These are phyloP conservation scores for Sindora glabra DNA, from an alignment of 306 rosid genomes.

Conservation along the genomic window DNA sequence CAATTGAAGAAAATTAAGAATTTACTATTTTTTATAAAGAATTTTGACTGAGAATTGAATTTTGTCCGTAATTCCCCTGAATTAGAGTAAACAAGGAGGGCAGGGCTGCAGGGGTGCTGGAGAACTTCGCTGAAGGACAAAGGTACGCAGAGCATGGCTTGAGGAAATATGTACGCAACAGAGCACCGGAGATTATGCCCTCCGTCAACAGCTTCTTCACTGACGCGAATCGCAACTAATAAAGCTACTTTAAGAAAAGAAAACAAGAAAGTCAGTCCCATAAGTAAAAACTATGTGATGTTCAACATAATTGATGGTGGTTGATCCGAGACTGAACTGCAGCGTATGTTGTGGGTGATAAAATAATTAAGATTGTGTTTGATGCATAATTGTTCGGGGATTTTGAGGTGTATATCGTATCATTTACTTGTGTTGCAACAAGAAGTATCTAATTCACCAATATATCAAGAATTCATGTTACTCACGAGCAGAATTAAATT, in stretches of 20 bases:
- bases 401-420: too few relatives aligned
- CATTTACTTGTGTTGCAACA: too few relatives aligned
- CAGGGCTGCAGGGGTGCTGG: slow-evolving; percentile 86
- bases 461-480: too few relatives aligned
- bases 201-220: slow-evolving; percentile 58
- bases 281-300: background rate
- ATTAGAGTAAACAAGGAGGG: slow-evolving; percentile 69
- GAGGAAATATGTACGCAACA: slow-evolving; percentile 69
- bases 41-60: slow-evolving; percentile 2
- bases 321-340: slow-evolving; percentile 5
- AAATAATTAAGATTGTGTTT: too few relatives aligned
- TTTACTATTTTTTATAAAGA: background rate
- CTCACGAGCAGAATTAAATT: too few relatives aligned
- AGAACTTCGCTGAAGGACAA: slow-evolving; percentile 73
- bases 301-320: background rate
- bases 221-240: slow-evolving; percentile 57
- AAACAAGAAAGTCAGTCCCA: background rate
- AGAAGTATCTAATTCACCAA: too few relatives aligned
- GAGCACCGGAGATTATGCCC: slow-evolving; percentile 72
- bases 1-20: too few relatives aligned
- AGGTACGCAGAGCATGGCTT: slow-evolving; percentile 59
- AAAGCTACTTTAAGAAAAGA: slow-evolving; percentile 20
- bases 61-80: background rate
- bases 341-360: too few relatives aligned
- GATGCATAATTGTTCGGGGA: too few relatives aligned